Percentiles rank a stretch among this genome's conserved stretches.
phyloP scores from a whole-genome alignment of 1,139 yeast genomes.

The Nakaseomyces kungkrabaensis region DNA sequence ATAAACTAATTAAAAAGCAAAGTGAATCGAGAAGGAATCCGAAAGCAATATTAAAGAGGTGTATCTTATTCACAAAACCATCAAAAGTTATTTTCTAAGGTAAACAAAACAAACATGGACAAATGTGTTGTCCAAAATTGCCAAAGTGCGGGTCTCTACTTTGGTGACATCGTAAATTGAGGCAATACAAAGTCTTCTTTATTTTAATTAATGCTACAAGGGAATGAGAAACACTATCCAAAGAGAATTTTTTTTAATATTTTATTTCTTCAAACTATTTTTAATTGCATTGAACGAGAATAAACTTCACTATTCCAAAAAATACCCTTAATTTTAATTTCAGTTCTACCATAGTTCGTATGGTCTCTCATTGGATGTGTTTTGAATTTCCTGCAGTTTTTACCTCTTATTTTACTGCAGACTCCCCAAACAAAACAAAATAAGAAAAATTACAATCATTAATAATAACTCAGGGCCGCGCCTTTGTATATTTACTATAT shows the following conservation, averaged over 20 bases:
- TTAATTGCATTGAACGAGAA: not conserved
- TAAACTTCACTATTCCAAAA: not conserved
- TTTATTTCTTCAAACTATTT: not conserved
- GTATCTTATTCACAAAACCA: too few relatives aligned
- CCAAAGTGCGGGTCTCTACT: too few relatives aligned
- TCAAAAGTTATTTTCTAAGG: too few relatives aligned
- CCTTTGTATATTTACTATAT: not conserved
- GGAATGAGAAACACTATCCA: not conserved
- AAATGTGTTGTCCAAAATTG: too few relatives aligned
- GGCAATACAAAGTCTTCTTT: too few relatives aligned
- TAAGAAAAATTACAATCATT: not conserved
- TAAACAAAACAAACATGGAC: too few relatives aligned
- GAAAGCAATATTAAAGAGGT: too few relatives aligned
- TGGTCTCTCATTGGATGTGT: not conserved
- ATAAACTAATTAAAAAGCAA: not conserved
- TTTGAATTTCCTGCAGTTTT: not conserved
- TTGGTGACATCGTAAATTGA: too few relatives aligned
- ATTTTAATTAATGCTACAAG: too few relatives aligned
- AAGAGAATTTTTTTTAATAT: not conserved
- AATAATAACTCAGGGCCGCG: not conserved
- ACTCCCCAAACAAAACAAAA: not conserved
- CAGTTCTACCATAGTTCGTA: not conserved
- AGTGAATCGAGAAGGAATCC: too few relatives aligned
- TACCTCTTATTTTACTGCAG: not conserved
- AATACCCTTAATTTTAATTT: not conserved